Conservation (phyloP, 2,329 filamentous ascomycete species). For the Dothideomycetes sp. region DNA sequence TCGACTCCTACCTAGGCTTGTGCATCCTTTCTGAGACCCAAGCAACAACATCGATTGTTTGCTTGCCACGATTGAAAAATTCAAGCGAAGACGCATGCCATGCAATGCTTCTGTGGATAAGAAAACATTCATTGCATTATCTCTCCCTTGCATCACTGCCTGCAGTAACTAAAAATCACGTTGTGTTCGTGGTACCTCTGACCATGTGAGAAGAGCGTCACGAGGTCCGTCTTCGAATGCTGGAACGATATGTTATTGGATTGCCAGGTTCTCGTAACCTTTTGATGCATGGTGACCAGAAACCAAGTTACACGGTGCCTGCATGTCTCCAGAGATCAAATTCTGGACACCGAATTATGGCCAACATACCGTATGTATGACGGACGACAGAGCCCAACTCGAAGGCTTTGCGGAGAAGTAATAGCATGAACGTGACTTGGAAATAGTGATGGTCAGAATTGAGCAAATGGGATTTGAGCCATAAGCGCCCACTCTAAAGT, state of each 20-base stretch:
- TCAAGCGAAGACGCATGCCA: too few species aligned
- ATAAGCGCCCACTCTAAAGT: constrained; percentile 6
- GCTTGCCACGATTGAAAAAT: not conserved
- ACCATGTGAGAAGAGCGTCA: constrained; percentile 11
- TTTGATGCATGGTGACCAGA: constrained; percentile 1
- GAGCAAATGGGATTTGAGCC: constrained; percentile 12
- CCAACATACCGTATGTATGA: not conserved
- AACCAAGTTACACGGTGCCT: constrained; percentile 5
- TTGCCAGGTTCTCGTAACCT: constrained; percentile 1
- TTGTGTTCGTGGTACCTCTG: constrained; percentile 7
- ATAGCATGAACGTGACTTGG: too few species aligned
- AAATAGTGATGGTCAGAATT: not conserved
- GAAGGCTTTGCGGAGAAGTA: too few species aligned
- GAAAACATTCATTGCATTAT: too few species aligned
- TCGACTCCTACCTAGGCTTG: constrained; percentile 4
- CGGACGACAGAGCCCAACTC: too few species aligned
- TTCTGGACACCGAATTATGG: too few species aligned
- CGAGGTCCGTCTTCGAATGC: constrained; percentile 2
- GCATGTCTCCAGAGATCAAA: too few species aligned
- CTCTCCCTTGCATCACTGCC: constrained; percentile 7
- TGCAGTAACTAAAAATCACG: constrained; percentile 9
- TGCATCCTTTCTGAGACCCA: constrained; percentile 8
- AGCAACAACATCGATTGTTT: constrained; percentile 11
- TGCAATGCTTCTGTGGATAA: too few species aligned
- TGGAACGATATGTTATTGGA: not conserved